phyloP scores from a whole-genome alignment of 192 early-diverging fungal species.

The Phlyctochytrium planicorne region DNA sequence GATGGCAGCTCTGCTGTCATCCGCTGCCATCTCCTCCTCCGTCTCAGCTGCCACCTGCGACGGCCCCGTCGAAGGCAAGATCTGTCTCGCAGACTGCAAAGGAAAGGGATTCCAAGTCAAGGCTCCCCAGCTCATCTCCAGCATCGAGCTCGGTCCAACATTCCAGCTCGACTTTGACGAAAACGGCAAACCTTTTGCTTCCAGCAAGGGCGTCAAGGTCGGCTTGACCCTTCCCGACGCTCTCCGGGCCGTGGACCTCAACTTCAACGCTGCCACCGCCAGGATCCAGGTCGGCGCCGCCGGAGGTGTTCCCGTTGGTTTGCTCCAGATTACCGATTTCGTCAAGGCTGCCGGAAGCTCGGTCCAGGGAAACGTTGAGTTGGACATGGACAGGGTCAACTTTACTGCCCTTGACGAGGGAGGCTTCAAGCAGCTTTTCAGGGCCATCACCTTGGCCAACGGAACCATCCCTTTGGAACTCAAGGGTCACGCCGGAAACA shows the following conservation, averaged over 20 bases:
- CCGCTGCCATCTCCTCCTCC: too few species aligned
- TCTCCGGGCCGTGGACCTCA: neutral
- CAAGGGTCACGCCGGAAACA: neutral
- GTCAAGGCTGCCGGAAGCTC: too few species aligned
- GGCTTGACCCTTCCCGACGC: neutral
- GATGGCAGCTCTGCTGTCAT: too few species aligned
- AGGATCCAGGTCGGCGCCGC: too few species aligned
- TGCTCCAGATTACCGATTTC: too few species aligned
- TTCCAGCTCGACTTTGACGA: neutral
- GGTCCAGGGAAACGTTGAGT: too few species aligned
- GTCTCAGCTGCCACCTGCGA: too few species aligned
- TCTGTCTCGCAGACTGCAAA: constrained; percentile 5
- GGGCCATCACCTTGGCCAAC: neutral
- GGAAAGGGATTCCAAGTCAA: neutral
- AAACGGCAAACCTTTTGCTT: neutral
- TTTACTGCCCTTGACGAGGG: neutral
- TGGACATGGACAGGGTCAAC: too few species aligned
- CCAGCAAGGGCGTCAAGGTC: neutral
- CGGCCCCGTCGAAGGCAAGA: neutral
- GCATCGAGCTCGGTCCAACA: too few species aligned
- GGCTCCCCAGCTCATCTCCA: neutral
- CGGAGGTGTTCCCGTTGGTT: too few species aligned
- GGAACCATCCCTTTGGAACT: neutral
- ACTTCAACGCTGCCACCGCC: neutral
- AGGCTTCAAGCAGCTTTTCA: neutral